Evolutionary conservation across 2,329 filamentous ascomycete genomes (phyloP).

Genomic region (Xylariales sp.): DNA sequence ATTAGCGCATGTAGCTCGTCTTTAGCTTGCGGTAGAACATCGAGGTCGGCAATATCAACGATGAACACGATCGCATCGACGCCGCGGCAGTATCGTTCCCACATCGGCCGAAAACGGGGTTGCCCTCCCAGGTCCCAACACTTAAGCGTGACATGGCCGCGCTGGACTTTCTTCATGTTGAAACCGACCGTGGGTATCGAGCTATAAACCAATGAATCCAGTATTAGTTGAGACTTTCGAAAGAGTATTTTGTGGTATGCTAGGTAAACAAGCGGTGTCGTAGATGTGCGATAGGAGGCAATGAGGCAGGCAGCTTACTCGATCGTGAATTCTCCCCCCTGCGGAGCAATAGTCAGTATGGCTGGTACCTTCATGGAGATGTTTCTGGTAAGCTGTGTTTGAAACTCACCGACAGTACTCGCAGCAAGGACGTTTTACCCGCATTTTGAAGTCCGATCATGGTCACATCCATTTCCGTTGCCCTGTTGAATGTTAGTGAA

Average conservation of each 20-base stretch:
- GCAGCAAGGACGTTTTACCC: slow-evolving; percentile 91
- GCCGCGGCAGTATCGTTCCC: slow-evolving; percentile 96
- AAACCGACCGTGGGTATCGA: slow-evolving; percentile 98
- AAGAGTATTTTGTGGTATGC: too few species aligned
- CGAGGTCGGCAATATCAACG: slow-evolving; percentile 87
- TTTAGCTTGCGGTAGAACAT: slow-evolving; percentile 75
- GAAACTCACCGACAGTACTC: slow-evolving; percentile 83
- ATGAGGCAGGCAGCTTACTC: slow-evolving; percentile 65
- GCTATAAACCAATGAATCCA: slow-evolving; percentile 57
- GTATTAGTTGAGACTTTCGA: too few species aligned
- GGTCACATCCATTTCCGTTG: slow-evolving; percentile 98
- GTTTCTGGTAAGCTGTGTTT: slow-evolving; percentile 11
- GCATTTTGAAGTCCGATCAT: slow-evolving; percentile 98
- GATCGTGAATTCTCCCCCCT: slow-evolving; percentile 98
- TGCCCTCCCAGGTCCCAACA: slow-evolving; percentile 99
- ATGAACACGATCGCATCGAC: slow-evolving; percentile 99
- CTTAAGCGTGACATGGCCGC: slow-evolving; percentile 96
- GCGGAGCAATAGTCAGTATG: slow-evolving; percentile 29
- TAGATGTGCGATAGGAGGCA: too few species aligned
- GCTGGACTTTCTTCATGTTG: slow-evolving; percentile 98
- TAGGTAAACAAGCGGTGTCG: slow-evolving; percentile 12
- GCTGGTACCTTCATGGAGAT: slow-evolving; percentile 11
- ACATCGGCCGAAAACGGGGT: slow-evolving; percentile 96
- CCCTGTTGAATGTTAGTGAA: too few species aligned
- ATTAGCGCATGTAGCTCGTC: slow-evolving; percentile 91